Conservation (phyloP, 2,329 filamentous ascomycete genomes). For the Claviceps maximensis region DNA sequence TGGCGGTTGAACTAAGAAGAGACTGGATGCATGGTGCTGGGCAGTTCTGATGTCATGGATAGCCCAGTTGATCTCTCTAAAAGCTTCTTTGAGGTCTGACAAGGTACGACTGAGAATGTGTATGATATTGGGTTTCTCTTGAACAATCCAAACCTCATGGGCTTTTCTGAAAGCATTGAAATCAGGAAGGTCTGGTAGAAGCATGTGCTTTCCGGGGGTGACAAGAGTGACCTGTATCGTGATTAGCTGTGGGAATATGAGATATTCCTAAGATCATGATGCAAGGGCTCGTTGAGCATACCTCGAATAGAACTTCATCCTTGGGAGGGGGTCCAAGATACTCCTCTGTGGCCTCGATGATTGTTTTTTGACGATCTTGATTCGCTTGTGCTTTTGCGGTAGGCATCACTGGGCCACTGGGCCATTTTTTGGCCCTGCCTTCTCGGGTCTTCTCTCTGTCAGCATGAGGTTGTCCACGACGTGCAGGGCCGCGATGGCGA, state of each 20-base stretch:
- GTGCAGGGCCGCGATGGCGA: neutral
- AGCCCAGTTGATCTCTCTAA: constrained; percentile 17
- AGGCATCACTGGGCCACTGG: constrained; percentile 3
- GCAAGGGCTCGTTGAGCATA: constrained; percentile 5
- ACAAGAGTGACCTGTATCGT: constrained; percentile 14
- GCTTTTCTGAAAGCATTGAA: constrained; percentile 17
- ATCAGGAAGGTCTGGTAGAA: constrained; percentile 15
- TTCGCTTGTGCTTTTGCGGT: constrained; percentile 14
- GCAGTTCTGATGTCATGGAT: constrained; percentile 21
- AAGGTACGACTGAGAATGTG: constrained; percentile 14
- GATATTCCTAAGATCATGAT: no score
- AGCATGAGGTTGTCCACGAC: neutral
- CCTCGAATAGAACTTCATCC: constrained; percentile 13
- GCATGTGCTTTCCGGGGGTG: constrained; percentile 15
- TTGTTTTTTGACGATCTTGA: constrained; percentile 8
- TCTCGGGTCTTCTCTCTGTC: neutral
- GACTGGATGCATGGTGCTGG: constrained; percentile 11
- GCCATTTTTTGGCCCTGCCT: neutral
- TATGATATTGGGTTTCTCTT: constrained; percentile 13
- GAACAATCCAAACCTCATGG: constrained; percentile 20
- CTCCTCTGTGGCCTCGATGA: constrained; percentile 9
- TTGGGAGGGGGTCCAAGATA: constrained; percentile 15
- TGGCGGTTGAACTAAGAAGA: constrained; percentile 17
- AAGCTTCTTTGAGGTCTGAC: constrained; percentile 14
- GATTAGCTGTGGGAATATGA: constrained; percentile 3